phyloP scores from a whole-genome alignment of 805 yeast genomes.

The Zygotorulaspora sp. region DNA sequence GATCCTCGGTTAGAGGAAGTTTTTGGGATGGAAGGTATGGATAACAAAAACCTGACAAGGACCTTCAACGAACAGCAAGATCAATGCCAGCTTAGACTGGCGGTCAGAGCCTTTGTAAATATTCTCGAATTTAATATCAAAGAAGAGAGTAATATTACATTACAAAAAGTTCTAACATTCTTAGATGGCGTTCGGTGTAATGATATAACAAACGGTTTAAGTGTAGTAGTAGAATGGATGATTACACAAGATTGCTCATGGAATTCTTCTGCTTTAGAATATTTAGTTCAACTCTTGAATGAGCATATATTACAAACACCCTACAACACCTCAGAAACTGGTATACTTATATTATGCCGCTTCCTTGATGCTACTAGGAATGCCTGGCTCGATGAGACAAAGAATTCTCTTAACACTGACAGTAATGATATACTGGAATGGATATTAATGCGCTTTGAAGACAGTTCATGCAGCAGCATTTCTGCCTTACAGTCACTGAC shows the following conservation, averaged over 20 bases:
- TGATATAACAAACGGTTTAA: conserved; percentile 5
- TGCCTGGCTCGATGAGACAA: conserved; percentile 27
- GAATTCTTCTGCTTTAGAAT: conserved; percentile 9
- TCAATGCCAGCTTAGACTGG: conserved; percentile 1
- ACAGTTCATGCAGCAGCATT: conserved; percentile 40
- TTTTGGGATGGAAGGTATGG: conserved; percentile 1
- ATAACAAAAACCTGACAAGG: not conserved
- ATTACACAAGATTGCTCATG: not conserved
- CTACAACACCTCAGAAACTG: conserved; percentile 22
- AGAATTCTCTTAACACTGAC: conserved; percentile 37
- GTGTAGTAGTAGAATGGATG: conserved; percentile 9
- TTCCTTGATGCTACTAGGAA: conserved; percentile 18
- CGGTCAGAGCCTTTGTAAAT: conserved; percentile 7
- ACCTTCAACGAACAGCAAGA: not conserved
- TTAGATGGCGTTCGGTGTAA: conserved; percentile 6
- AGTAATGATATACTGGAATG: conserved; percentile 47
- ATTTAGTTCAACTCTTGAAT: conserved; percentile 24
- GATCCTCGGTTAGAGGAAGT: conserved; percentile 1
- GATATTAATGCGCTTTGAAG: conserved; percentile 40
- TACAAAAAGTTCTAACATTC: conserved; percentile 6
- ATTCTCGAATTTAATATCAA: conserved; percentile 4
- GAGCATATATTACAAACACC: conserved; percentile 20
- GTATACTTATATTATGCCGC: conserved; percentile 16
- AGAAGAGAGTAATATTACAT: conserved; percentile 1
- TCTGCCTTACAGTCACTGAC: conserved; percentile 33